These are phyloP conservation scores for Cercospora nicotianae DNA, from an alignment of 2,329 filamentous ascomycete genomes.

Conservation along the genomic window DNA sequence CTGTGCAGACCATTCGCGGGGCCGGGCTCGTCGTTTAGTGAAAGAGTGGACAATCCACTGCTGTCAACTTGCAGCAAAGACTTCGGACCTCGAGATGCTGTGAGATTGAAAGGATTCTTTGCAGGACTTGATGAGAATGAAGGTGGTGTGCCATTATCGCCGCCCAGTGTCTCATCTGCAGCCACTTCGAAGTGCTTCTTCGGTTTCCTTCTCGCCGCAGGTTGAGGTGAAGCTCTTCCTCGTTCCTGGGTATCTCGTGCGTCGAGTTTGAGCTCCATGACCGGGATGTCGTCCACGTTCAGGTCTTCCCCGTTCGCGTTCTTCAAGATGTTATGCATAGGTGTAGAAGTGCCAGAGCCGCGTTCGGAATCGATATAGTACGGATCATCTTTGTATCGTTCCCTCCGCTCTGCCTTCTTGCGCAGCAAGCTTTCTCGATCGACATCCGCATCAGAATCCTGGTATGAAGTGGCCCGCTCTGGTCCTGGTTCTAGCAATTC, in stretches of 20 bases:
- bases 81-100: slow-evolving; percentile 52
- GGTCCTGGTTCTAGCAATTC: slow-evolving; percentile 45
- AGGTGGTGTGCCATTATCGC: slow-evolving; percentile 30
- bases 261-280: slow-evolving; percentile 85
- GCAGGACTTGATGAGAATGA: slow-evolving; percentile 26
- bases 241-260: slow-evolving; percentile 22
- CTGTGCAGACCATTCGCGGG: slow-evolving; percentile 21
- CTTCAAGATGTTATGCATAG: slow-evolving; percentile 71
- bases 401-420: slow-evolving; percentile 72
- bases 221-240: slow-evolving; percentile 21
- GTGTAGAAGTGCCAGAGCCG: slow-evolving; percentile 65
- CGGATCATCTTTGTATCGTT: slow-evolving; percentile 87
- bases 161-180: slow-evolving; percentile 50
- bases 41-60: slow-evolving; percentile 72
- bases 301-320: slow-evolving; percentile 72
- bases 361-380: slow-evolving; percentile 73
- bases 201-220: slow-evolving; percentile 28
- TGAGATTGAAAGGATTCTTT: slow-evolving; percentile 33
- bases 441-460: slow-evolving; percentile 55
- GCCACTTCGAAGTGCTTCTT: slow-evolving; percentile 48
- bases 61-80: slow-evolving; percentile 82
- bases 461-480: slow-evolving; percentile 43
- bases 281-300: slow-evolving; percentile 92
- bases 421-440: slow-evolving; percentile 73
- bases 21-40: slow-evolving; percentile 57